Base-by-base conservation (phyloP, 768 basidiomycete species). In the Hygrophorus pudorinus region DNA sequence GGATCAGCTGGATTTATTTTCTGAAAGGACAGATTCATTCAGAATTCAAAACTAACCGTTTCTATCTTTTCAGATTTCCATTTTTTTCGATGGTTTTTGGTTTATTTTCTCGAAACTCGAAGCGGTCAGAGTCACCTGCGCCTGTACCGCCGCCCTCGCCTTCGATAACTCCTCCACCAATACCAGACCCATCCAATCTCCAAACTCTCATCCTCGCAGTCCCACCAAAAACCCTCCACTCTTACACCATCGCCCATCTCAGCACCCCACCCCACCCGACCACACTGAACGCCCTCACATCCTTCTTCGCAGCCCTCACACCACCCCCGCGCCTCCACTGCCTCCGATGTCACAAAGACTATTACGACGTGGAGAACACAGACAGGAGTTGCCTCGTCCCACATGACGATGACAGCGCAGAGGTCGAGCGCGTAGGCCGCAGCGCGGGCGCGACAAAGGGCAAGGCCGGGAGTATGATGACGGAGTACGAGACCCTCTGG, bases 371-470 rank as follows among this genome's bases (percentile, higher is more conserved):
- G 12, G 84, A 86, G 52, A 89, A 88, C 56, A 65, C 62, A n/a
- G 83, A 85, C 49, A 65, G 73, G 17, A 74, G 77, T 42, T 88
- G 85, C 54, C 65, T 73, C 6, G 73, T 87, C 2, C 66, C 78
- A 3, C 85, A 89, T 51, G 85, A 88, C 52, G 85, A 89, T 56
- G 85, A 88, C 30, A 85, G 83, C 51, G 79, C 85, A 0, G 65
- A 79, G 44, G 83, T 88, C 2, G 80, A 81, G 55, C 71, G 79
- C 27, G 68, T 81, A 1, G 62, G 67, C 3, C 52, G 57, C 3
- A 49, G 52, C 24, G 49, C 51, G 9, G 51, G 46, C 14, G 21
- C 42, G 34, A 53, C 54, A 27, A 41, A 35, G 0, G 29, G 38
- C 20, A 38, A 28, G 9, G 35, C 37, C 13, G 37, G 31, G 17